These are phyloP conservation scores for Puya raimondii DNA, from an alignment of 176 grass and related monocot genomes.

Conservation along the genomic window DNA sequence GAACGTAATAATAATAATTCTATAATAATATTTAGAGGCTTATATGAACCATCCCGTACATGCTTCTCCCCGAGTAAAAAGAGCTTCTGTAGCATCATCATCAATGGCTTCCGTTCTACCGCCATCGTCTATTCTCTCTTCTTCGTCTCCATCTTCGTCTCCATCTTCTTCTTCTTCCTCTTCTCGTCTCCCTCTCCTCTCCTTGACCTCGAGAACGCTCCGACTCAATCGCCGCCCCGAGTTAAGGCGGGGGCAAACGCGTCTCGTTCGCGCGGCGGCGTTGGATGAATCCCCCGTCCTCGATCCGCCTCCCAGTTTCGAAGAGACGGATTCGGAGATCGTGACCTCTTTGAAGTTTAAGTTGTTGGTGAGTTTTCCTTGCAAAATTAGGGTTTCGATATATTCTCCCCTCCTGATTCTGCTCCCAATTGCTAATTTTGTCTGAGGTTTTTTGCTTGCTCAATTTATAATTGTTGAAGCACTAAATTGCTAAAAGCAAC, in stretches of 20 bases:
- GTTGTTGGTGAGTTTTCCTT: conserved; percentile 31
- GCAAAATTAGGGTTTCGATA: neutral
- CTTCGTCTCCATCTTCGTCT: conserved; percentile 23
- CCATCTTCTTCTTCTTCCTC: neutral
- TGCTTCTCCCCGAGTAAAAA: no score
- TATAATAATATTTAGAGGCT: no score
- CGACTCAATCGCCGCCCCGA: neutral
- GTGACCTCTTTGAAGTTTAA: conserved; percentile 46
- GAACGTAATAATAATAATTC: no score
- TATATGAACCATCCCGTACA: no score
- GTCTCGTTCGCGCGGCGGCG: neutral
- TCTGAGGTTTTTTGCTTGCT: neutral
- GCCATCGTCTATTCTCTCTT: conserved; percentile 34
- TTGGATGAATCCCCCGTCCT: neutral
- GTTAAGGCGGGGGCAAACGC: neutral
- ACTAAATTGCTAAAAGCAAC: no score
- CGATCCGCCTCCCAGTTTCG: neutral
- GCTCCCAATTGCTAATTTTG: neutral
- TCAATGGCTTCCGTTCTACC: neutral
- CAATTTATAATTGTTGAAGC: no score
- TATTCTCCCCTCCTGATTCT: neutral
- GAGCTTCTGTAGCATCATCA: no score
- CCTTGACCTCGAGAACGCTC: neutral
- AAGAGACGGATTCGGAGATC: neutral
- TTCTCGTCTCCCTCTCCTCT: neutral